These are phyloP conservation scores for Apodospora peruviana DNA, from an alignment of 495 filamentous ascomycete genomes.

Conservation along the genomic window DNA sequence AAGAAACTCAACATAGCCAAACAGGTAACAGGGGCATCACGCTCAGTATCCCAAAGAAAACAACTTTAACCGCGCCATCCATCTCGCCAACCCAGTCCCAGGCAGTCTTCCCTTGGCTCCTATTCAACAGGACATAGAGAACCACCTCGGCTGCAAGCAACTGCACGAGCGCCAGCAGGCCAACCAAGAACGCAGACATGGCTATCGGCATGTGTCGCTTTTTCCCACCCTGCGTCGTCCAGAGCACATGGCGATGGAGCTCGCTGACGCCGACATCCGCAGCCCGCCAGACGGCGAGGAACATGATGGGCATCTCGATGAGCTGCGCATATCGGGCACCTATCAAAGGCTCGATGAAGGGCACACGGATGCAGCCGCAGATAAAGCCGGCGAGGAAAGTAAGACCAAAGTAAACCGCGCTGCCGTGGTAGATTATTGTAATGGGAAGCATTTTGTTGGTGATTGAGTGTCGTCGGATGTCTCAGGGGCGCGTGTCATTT, in stretches of 20 bases:
- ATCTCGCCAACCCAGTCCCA: background rate
- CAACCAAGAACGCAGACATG: background rate
- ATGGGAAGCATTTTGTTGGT: background rate
- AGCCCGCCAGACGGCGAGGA: background rate
- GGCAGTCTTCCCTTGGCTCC: background rate
- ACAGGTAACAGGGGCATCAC: background rate
- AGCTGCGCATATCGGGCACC: background rate
- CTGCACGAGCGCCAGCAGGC: background rate
- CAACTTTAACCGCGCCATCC: background rate
- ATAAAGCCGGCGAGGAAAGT: background rate
- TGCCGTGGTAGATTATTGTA: background rate
- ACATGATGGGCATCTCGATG: background rate
- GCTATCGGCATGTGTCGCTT: no score
- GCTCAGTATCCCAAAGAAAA: background rate
- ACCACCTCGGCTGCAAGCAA: background rate
- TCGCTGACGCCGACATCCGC: background rate
- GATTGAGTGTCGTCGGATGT: no score
- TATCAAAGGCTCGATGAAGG: background rate
- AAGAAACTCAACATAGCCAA: background rate
- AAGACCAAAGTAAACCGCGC: background rate
- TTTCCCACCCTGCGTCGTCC: no score
- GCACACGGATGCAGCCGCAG: background rate
- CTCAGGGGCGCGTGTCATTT: no score
- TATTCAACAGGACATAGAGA: background rate
- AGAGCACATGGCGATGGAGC: background rate